Evolutionary conservation across 192 early-diverging fungal species (phyloP).

Genomic region (Rhizophagus clarus): DNA sequence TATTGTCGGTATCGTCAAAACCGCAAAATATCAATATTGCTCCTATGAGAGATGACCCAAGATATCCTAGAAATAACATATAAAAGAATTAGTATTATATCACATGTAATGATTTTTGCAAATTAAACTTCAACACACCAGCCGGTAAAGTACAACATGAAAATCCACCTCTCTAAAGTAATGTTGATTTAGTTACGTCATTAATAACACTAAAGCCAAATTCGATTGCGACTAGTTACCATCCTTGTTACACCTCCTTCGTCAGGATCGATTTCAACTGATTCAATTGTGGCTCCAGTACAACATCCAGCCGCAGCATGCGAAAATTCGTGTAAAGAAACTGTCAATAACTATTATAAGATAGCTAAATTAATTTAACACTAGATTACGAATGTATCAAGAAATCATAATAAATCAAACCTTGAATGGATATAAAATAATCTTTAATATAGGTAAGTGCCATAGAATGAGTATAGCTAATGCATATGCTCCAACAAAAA

Average conservation of each 20-base stretch:
- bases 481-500: constrained; percentile 65
- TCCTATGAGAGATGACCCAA: constrained; percentile 87
- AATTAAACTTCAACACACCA: constrained; percentile 29
- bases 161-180: constrained; percentile 66
- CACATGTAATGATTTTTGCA: background rate
- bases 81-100: constrained; percentile 64
- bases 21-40: constrained; percentile 92
- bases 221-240: constrained; percentile 37
- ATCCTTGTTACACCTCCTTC: constrained; percentile 88
- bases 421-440: constrained; percentile 94
- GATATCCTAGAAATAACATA: constrained; percentile 87
- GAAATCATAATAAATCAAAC: constrained; percentile 33
- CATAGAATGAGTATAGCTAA: constrained; percentile 76
- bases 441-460: constrained; percentile 84
- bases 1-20: constrained; percentile 64
- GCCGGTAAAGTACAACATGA: constrained; percentile 84
- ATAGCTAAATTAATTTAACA: constrained; percentile 9
- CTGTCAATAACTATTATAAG: constrained; percentile 70
- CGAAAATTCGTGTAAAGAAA: constrained; percentile 94
- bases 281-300: constrained; percentile 88
- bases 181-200: background rate
- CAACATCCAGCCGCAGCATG: constrained; percentile 85
- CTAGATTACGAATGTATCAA: background rate
- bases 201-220: background rate
- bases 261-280: constrained; percentile 89